Base-by-base conservation (phyloP, 1,139 yeast genomes). In the Geotrichum klebahnii region DNA sequence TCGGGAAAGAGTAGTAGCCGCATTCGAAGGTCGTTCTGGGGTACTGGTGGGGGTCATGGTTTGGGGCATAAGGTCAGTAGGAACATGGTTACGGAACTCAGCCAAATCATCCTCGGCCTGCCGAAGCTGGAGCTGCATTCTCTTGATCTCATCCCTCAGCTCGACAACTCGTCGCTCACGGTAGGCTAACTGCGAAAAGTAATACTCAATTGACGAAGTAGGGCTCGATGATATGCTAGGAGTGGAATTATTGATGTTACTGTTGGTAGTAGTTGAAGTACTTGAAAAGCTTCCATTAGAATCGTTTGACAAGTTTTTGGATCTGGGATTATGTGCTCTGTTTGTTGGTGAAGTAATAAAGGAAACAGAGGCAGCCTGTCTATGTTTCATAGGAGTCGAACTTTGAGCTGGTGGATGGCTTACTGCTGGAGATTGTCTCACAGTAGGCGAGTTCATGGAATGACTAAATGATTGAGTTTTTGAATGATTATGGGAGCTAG, bases 111-210 rank as follows among this genome's bases (percentile, higher is more conserved):
- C 53, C 52, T 65, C 67, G 10, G 68, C 68, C 33, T 53, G 54
- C 44, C 56, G 57, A 45, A 65, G 59, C 43, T 58, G 59, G 35
- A 54, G 58, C 44, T 67, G 63, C 34, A 63, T 57, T 32, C 66
- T 55, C 49, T 60, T 56, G 42, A 66, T 55, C 52, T 68, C 69
- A 50, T 65, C 68, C 16, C 61, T 53, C 31, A 68, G 61, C 51
- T 68, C 70, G 17, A 64, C 64, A 14, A 68, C 70, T 19, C 63
- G 58, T 3, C 71, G 62, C 50, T 68, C 70, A 43, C 65, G 63
- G 37, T 66, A 61, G 3, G 72, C 72, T 43, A 68, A 59, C 51
- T 63, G 61, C 24, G 69, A 64, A 45, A 67, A 54, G 49, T 55
- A 56, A 35, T 45, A 46, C 35, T 48, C 55, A 5, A 49, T 40